Evolutionary conservation across 208 protist species (phyloP).

Genomic region (Acanthamoeba lenticulata): DNA sequence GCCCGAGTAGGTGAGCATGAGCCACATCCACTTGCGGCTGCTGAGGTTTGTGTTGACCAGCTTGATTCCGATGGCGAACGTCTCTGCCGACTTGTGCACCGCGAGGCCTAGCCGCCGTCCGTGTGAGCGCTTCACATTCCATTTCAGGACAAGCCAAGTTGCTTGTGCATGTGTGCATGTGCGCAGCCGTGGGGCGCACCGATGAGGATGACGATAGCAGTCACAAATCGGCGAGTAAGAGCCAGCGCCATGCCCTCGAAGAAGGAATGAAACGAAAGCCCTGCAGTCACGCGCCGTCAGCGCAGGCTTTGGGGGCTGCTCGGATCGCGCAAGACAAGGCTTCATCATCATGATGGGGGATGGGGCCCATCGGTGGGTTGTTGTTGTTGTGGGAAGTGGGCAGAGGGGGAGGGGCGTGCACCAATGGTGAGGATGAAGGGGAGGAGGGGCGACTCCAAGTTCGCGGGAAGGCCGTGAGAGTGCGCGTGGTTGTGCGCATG

Average conservation of each 20-base stretch:
- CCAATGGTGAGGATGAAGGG: conserved; percentile 1
- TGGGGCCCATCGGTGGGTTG: not conserved
- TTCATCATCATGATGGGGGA: no score
- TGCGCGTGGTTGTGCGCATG: not conserved
- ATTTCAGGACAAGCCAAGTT: no score
- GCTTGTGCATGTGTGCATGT: no score
- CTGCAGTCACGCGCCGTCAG: not conserved
- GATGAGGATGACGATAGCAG: conserved; percentile 29
- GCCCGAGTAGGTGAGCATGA: conserved; percentile 50
- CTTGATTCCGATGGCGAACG: conserved; percentile 15
- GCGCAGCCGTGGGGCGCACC: no score
- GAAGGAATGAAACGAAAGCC: conserved; percentile 22
- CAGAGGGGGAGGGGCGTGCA: not conserved
- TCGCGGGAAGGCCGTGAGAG: conserved; percentile 2
- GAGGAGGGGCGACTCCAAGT: not conserved
- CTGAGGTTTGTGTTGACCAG: not conserved
- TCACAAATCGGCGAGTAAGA: not conserved
- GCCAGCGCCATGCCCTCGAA: conserved; percentile 18
- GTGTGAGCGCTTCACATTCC: no score
- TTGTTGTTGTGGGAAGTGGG: not conserved
- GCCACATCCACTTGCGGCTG: conserved; percentile 31
- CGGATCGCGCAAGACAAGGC: no score
- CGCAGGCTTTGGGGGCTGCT: no score
- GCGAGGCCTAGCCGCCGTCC: not conserved
- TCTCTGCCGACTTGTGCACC: conserved; percentile 11